phyloP scores from a whole-genome alignment of 2,329 filamentous ascomycete species.

The Albophoma yamanashiensis region DNA sequence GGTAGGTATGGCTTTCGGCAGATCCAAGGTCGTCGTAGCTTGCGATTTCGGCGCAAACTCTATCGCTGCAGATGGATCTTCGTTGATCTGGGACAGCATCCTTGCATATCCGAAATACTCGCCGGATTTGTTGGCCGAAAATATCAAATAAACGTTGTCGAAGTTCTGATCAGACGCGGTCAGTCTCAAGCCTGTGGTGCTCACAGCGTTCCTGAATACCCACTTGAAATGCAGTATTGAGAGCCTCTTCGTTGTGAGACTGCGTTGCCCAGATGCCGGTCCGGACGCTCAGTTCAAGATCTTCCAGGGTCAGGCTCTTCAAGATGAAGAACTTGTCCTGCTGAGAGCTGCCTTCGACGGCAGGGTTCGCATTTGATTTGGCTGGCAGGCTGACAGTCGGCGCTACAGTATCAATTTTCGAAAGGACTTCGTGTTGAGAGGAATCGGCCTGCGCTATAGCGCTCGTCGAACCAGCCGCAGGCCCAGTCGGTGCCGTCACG shows the following conservation, averaged over 20 bases:
- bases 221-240: constrained; percentile 79
- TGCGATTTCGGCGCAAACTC: constrained; percentile 59
- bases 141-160: constrained; percentile 83
- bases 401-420: background rate
- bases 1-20: constrained; percentile 71
- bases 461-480: constrained; percentile 29
- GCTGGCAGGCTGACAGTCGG: constrained; percentile 2
- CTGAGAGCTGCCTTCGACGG: background rate
- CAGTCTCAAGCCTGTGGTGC: background rate
- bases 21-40: constrained; percentile 46
- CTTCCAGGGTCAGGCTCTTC: constrained; percentile 85
- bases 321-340: constrained; percentile 62
- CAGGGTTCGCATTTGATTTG: background rate
- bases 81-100: constrained; percentile 76
- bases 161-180: constrained; percentile 41
- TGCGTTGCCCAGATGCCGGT: constrained; percentile 93
- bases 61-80: constrained; percentile 60
- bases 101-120: constrained; percentile 94
- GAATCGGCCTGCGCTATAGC: constrained; percentile 5
- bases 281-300: constrained; percentile 77
- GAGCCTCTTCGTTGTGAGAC: constrained; percentile 74
- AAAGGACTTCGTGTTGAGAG: constrained; percentile 2
- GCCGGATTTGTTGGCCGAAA: constrained; percentile 94
- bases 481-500: constrained; percentile 42
- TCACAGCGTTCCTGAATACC: constrained; percentile 10